Base-by-base conservation (phyloP, 345 rosid genomes). In the Eucalyptus victrix region DNA sequence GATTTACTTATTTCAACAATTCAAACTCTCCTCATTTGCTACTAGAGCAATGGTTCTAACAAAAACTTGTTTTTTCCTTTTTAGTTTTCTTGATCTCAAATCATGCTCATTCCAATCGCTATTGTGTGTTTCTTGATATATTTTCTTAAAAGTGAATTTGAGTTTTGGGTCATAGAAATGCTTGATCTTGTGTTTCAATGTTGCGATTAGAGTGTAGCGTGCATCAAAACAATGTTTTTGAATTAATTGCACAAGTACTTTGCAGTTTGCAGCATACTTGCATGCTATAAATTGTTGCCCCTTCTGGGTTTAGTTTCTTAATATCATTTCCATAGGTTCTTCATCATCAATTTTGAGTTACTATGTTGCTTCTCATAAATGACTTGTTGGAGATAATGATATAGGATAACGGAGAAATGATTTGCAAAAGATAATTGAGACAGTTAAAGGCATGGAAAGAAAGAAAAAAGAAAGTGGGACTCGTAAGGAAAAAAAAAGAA, bases 71-170 rank as follows among this genome's bases (percentile, higher is more conserved):
- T 60, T 60, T 60, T 60, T 12, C 67, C 1, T 26, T 60, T 58
- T 60, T 12, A 24, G 15, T 60, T 60, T 12, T 60, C 67, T 60
- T 60, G 32, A 21, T 60, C 67, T 60, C 8, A 2, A 60, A 60
- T 26, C 67, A 60, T 12, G n/a, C 2, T 60, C 0, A 26, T 5
- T 60, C 2, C 8, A 0, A 0, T 60, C 0, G n/a, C 8, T 26
- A 6, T 60, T 26, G 2, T 11, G 16, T 60, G 8, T 60, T 60
- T 58, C 7, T 60, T 12, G 0, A 5, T 60, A 60, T 60, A 7
- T 12, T 60, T 60, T 60, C 15, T 60, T 60, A 60, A 60, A 60
- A 60, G 67, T 60, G 67, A 60, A 26, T 60, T 60, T 60, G 67
- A 60, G 67, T 60, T 60, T 60, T 60, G 67, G 4, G 32, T 26